These are phyloP conservation scores for Apophysomyces variabilis DNA, from an alignment of 371 early-diverging fungal genomes.

Conservation along the genomic window DNA sequence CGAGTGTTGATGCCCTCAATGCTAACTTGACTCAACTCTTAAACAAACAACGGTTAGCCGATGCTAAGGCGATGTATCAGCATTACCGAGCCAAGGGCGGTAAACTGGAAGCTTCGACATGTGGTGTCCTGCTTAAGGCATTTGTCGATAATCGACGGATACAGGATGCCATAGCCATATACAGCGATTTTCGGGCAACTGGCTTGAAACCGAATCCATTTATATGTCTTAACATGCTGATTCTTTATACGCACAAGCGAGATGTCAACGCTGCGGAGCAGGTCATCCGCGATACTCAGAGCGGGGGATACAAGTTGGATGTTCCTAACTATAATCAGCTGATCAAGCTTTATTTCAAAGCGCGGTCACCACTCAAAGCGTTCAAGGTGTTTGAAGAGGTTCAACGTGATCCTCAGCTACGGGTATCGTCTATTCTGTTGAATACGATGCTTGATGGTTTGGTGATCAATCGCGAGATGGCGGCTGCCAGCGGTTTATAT, in stretches of 20 bases:
- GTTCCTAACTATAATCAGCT: conserved; percentile 41
- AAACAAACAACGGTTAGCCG: conserved; percentile 21
- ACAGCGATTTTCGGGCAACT: conserved; percentile 35
- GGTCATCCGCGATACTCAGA: conserved; percentile 29
- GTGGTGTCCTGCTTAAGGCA: conserved; percentile 42
- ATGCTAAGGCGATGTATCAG: conserved; percentile 31
- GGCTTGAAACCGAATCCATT: conserved; percentile 30
- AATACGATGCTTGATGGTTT: conserved; percentile 56
- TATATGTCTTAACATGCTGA: conserved; percentile 38
- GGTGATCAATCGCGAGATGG: conserved; percentile 41
- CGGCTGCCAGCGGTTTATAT: conserved; percentile 38
- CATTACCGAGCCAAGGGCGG: conserved; percentile 17
- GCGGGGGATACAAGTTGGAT: conserved; percentile 35
- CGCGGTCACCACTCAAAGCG: conserved; percentile 31
- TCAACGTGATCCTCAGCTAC: conserved; percentile 31
- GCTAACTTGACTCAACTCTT: conserved; percentile 40
- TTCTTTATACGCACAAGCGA: conserved; percentile 35
- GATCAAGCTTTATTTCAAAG: conserved; percentile 49
- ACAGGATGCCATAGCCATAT: conserved; percentile 33
- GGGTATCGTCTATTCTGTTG: conserved; percentile 41
- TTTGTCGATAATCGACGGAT: conserved; percentile 29
- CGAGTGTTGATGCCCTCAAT: conserved; percentile 29
- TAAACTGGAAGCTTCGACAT: conserved; percentile 34
- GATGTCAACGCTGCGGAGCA: conserved; percentile 36
- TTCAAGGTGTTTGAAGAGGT: conserved; percentile 39